Conservation (phyloP, 768 basidiomycete genomes). For the Chlorophyllum brunneum region DNA sequence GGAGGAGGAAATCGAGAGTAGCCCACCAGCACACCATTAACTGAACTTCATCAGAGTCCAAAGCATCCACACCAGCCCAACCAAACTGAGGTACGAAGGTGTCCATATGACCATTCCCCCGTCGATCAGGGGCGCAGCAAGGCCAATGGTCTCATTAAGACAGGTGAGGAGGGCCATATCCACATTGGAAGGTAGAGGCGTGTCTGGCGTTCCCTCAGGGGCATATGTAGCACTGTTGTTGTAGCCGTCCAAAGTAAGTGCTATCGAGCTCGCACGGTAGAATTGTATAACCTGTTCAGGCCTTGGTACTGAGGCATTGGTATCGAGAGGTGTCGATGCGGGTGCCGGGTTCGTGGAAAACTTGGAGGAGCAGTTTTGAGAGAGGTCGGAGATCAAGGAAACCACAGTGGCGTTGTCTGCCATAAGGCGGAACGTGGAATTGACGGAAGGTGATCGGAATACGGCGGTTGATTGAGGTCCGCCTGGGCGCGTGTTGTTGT, state of each 20-base stretch:
- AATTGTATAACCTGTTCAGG: conserved; percentile 55
- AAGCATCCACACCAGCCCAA: background rate
- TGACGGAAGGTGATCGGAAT: conserved; percentile 33
- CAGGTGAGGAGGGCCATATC: conserved; percentile 17
- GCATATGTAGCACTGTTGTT: conserved; percentile 50
- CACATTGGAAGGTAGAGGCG: conserved; percentile 12
- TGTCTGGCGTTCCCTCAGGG: conserved; percentile 13
- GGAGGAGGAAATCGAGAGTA: too few relatives aligned
- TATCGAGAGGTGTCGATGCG: conserved; percentile 24
- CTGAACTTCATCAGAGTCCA: background rate
- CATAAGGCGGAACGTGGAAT: conserved; percentile 38
- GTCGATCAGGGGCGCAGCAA: conserved; percentile 17
- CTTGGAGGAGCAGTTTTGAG: conserved; percentile 38
- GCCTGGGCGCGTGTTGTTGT: conserved; percentile 42
- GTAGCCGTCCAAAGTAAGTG: conserved; percentile 54
- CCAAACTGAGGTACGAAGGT: conserved; percentile 1
- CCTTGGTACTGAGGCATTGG: conserved; percentile 18
- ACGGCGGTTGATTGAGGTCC: conserved; percentile 36
- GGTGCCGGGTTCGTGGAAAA: conserved; percentile 28
- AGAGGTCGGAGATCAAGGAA: conserved; percentile 35
- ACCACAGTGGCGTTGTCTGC: conserved; percentile 41
- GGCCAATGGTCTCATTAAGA: conserved; percentile 19
- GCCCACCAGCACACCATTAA: background rate
- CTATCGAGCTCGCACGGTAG: conserved; percentile 53
- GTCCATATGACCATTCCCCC: conserved; percentile 3